These are phyloP conservation scores for Goniomonas avonlea DNA, from an alignment of 78 protist genomes.

Conservation along the genomic window DNA sequence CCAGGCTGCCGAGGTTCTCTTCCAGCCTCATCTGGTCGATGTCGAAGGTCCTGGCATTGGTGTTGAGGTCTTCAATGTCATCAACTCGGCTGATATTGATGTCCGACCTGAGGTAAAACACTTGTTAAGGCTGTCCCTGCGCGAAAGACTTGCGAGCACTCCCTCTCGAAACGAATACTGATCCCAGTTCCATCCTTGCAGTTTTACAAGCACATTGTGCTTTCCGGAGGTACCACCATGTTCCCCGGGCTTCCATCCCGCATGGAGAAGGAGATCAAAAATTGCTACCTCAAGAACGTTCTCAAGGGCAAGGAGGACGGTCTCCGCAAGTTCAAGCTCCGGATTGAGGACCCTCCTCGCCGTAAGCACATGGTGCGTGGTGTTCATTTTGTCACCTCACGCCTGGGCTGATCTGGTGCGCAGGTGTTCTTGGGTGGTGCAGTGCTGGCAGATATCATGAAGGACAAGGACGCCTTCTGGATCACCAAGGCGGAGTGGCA, in stretches of 20 bases:
- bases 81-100: conserved; percentile 86
- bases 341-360: conserved; percentile 96
- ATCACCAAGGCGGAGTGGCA: no score
- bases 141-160: no score
- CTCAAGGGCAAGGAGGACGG: not conserved
- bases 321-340: conserved; percentile 63
- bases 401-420: not conserved
- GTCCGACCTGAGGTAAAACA: conserved; percentile 71
- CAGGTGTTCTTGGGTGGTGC: conserved; percentile 93
- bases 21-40: conserved; percentile 89
- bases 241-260: conserved; percentile 91
- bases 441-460: conserved; percentile 93
- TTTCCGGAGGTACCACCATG: conserved; percentile 90
- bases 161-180: not conserved
- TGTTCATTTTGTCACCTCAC: not conserved
- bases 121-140: no score
- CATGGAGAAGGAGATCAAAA: conserved; percentile 84
- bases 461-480: conserved; percentile 41
- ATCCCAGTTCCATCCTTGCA: no score
- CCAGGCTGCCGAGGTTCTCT: conserved; percentile 33
- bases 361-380: conserved; percentile 91
- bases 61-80: conserved; percentile 79
- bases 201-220: conserved; percentile 95
- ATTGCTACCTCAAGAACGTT: conserved; percentile 70
- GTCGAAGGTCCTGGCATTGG: conserved; percentile 85